These are phyloP conservation scores for Cryptosporidium muris DNA, from an alignment of 169 alveolate species.

Conservation along the genomic window DNA sequence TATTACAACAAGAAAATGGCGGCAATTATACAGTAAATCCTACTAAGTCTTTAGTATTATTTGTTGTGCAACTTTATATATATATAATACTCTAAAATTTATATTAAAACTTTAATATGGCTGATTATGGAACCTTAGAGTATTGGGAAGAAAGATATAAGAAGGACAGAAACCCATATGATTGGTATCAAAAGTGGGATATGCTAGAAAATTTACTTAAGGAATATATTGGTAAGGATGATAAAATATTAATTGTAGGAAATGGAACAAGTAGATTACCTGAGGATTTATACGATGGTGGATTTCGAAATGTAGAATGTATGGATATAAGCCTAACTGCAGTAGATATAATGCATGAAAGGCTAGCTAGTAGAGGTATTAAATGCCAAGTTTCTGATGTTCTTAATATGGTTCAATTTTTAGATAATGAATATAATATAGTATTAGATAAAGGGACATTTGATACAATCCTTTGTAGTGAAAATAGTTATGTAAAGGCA, in stretches of 20 bases:
- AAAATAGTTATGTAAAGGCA: conserved; percentile 86
- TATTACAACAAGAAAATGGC: no score
- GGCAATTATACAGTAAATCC: no score
- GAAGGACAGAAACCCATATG: conserved; percentile 91
- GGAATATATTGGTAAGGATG: conserved; percentile 81
- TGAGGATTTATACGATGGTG: conserved; percentile 91
- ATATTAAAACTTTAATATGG: conserved; percentile 62
- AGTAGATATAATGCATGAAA: conserved; percentile 59
- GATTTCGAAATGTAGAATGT: conserved; percentile 83
- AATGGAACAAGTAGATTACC: conserved; percentile 90
- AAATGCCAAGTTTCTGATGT: conserved; percentile 82
- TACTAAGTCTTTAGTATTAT: no score
- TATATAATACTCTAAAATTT: no score
- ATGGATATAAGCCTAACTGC: conserved; percentile 80
- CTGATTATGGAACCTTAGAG: conserved; percentile 84
- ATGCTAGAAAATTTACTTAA: conserved; percentile 85
- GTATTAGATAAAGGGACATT: conserved; percentile 89
- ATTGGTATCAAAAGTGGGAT: conserved; percentile 90
- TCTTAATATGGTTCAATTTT: conserved; percentile 81
- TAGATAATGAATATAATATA: conserved; percentile 84
- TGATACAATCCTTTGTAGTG: conserved; percentile 90
- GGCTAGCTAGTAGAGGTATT: conserved; percentile 56
- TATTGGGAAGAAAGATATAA: conserved; percentile 93
- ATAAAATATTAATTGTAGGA: conserved; percentile 85
- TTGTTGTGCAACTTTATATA: no score